Base-by-base conservation (phyloP, 179 eudicot genomes). In the Patellifolia procumbens region DNA sequence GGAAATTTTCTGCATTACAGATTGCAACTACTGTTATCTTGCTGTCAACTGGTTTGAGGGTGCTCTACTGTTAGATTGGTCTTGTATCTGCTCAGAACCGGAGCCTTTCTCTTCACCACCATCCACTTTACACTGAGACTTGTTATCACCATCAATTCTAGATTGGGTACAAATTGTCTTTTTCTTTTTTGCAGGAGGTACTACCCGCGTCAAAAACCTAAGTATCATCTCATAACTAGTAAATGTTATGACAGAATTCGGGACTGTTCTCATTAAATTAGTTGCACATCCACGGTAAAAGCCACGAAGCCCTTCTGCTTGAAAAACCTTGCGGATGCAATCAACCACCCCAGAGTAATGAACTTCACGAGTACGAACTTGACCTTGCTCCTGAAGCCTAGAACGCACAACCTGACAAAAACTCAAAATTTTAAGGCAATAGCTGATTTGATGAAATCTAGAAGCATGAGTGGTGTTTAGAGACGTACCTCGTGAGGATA, bases 241-340 rank as follows among this genome's bases (percentile, higher is more conserved):
- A 78, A 94, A 94, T 56, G 97, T 92, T 74, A 94, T 94, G 29
- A 94, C 94, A 49, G 98, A 92, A n/a, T 91, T 85, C 5, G 98
- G 98, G 49, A 93, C 94, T 4, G 98, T 92, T 81, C 97, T 83
- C 56, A 94, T 48, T 60, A 94, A 84, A 81, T 94, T 94, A 22
- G 98, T 94, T 32, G 87, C 98, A 86, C 98, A 94, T 17, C 98
- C 98, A 8, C 98, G 90, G 72, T 94, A 94, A 77, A 94, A 92
- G 39, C 97, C 97, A 11, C 85, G 70, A 59, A 89, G 29, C n/a
- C 98, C 97, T 79, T 94, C 91, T 68, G 84, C 74, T 60, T 68
- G 83, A 78, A 88, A 86, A 26, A 94, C 89, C 87, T 92, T 91
- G 60, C 87, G 85, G 19, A 89, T 76, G 68, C 97, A 94, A 84